phyloP scores from a whole-genome alignment of 805 yeast species.

The Scheffersomyces ergatensis region DNA sequence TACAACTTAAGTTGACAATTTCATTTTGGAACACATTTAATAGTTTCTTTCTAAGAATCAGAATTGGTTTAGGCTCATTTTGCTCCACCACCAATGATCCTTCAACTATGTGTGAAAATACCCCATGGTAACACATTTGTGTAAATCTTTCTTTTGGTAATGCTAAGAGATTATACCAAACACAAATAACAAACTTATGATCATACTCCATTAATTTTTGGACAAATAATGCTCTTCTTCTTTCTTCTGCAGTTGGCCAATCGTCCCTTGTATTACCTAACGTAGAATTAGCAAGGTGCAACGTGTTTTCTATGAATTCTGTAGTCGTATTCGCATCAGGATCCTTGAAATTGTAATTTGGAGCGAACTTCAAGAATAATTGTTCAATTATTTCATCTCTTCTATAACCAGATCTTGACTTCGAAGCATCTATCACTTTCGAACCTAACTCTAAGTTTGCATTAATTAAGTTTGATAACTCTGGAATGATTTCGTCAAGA shows the following conservation, averaged over 20 bases:
- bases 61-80: constrained; percentile 39
- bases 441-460: constrained; percentile 71
- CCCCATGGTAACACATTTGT: constrained; percentile 85
- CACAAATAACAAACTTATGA: constrained; percentile 51
- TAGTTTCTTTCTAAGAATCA: constrained; percentile 62
- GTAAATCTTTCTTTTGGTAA: constrained; percentile 59
- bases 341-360: constrained; percentile 27
- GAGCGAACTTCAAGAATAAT: constrained; percentile 39
- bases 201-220: constrained; percentile 74
- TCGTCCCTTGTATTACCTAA: constrained; percentile 80
- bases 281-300: constrained; percentile 66
- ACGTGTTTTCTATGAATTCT: constrained; percentile 64
- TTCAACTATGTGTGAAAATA: constrained; percentile 87
- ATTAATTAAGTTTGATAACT: constrained; percentile 57
- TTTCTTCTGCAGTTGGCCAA: constrained; percentile 90
- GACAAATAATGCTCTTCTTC: constrained; percentile 72
- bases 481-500: constrained; percentile 64
- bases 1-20: constrained; percentile 64
- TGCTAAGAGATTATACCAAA: constrained; percentile 58
- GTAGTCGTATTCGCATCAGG: constrained; percentile 21
- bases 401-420: constrained; percentile 53
- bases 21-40: constrained; percentile 60
- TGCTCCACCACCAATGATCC: constrained; percentile 48
- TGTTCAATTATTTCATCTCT: constrained; percentile 56
- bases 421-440: constrained; percentile 65